These are phyloP conservation scores for Bacidia gigantensis DNA, from an alignment of 495 filamentous ascomycete genomes.

Conservation along the genomic window DNA sequence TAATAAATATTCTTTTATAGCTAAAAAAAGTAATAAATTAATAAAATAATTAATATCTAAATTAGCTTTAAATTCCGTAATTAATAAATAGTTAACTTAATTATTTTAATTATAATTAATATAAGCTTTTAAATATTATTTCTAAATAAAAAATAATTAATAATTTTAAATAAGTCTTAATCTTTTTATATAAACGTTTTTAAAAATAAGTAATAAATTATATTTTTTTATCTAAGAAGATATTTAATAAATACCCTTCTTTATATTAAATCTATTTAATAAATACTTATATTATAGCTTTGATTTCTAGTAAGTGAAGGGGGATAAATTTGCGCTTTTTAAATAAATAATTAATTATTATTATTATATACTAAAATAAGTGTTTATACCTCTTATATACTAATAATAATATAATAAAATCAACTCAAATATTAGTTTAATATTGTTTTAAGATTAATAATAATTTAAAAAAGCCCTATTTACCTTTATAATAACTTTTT, in stretches of 20 bases:
- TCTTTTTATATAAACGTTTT: neutral
- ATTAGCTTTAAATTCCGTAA: neutral
- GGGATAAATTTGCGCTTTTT: neutral
- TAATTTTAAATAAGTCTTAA: neutral
- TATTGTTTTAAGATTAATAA: neutral
- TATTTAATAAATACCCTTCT: neutral
- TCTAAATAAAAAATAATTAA: constrained; percentile 3
- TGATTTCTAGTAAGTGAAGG: neutral
- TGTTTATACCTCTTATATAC: neutral
- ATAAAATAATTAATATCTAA: neutral
- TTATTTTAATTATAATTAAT: constrained; percentile 8
- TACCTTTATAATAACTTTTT: constrained; percentile 1
- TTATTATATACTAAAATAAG: neutral
- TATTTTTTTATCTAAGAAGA: neutral
- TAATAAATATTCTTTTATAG: neutral
- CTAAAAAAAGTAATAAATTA: neutral
- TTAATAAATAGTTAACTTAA: neutral
- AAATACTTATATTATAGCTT: neutral
- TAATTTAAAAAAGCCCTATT: neutral
- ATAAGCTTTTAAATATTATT: constrained; percentile 6
- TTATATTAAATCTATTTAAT: neutral
- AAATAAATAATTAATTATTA: neutral
- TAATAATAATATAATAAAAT: neutral
- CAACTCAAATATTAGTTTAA: neutral
- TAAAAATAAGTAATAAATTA: neutral